A percentile compares a stretch with the other conserved stretches of the same genome.
phyloP scores from a whole-genome alignment of 495 filamentous ascomycete species.

The Penicillium ochrochloron region DNA sequence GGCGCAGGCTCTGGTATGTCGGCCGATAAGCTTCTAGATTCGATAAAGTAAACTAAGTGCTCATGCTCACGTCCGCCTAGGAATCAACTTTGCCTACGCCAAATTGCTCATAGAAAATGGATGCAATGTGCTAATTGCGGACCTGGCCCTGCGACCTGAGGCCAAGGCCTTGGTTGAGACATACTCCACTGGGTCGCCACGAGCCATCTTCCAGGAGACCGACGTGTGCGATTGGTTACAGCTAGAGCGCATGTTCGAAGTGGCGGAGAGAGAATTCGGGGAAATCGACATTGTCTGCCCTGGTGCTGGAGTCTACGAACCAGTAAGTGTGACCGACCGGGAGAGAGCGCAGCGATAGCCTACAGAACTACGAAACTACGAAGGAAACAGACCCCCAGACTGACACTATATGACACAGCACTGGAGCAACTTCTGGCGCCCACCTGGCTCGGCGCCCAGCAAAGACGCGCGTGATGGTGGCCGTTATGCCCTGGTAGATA shows the following conservation, averaged over 20 bases:
- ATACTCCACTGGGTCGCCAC: constrained; percentile 45
- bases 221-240: constrained; percentile 66
- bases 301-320: constrained; percentile 72
- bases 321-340: constrained; percentile 39
- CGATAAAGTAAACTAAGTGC: not conserved
- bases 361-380: not conserved
- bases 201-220: constrained; percentile 64
- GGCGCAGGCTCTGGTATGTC: constrained; percentile 69
- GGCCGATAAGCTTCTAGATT: not conserved
- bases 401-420: constrained; percentile 32
- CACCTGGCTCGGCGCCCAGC: constrained; percentile 55
- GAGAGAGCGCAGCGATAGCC: not conserved
- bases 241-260: constrained; percentile 61
- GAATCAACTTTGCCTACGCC: constrained; percentile 64
- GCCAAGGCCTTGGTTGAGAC: constrained; percentile 60
- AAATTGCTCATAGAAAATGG: constrained; percentile 58
- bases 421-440: constrained; percentile 71
- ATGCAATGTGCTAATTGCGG: constrained; percentile 70
- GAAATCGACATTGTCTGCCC: constrained; percentile 68
- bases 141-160: constrained; percentile 66
- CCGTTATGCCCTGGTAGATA: constrained; percentile 63
- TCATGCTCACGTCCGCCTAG: constrained; percentile 21
- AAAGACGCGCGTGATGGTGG: constrained; percentile 51
- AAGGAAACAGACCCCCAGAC: not conserved
- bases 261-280: constrained; percentile 58